Evolutionary conservation across 208 protist species (phyloP).

Genomic region (Leishmania lainsoni): DNA sequence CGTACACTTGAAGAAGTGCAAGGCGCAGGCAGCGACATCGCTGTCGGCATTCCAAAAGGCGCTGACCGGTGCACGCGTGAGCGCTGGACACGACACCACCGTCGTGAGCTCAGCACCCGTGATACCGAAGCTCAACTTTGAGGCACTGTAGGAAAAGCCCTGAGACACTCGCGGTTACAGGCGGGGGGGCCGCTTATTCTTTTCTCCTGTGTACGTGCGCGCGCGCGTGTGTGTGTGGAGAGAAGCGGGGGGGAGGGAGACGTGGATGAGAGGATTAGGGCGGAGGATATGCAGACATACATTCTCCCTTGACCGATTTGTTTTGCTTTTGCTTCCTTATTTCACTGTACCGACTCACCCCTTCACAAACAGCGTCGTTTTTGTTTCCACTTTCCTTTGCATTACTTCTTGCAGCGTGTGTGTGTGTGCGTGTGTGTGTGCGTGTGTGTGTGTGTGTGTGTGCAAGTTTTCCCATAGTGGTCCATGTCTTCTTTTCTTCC

Average conservation of each 20-base stretch:
- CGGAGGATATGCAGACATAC: neutral
- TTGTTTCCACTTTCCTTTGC: constrained; percentile 13
- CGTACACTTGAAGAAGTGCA: neutral
- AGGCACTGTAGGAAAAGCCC: constrained; percentile 2
- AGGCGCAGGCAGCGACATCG: neutral
- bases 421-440: neutral
- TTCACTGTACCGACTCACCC: neutral
- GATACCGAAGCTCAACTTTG: constrained; percentile 17
- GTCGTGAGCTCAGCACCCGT: constrained; percentile 4
- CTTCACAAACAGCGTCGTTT: constrained; percentile 18
- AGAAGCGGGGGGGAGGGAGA: neutral
- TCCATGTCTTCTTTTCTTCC: too few relatives aligned
- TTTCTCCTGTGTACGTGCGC: neutral
- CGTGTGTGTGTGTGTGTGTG: too few relatives aligned
- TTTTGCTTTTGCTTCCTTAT: constrained; percentile 1
- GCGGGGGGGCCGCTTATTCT: neutral
- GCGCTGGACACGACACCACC: neutral
- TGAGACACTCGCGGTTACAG: neutral
- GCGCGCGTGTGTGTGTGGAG: neutral
- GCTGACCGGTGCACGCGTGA: neutral
- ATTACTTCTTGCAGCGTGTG: neutral
- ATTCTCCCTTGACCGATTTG: neutral
- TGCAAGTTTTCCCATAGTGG: neutral
- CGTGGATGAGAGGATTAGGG: neutral
- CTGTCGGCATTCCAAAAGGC: constrained; percentile 2